Evolutionary conservation across 257 asterid species (phyloP), one percentile per base, ranked within the genome.

Genomic region (Jacaranda mimosifolia): DNA sequence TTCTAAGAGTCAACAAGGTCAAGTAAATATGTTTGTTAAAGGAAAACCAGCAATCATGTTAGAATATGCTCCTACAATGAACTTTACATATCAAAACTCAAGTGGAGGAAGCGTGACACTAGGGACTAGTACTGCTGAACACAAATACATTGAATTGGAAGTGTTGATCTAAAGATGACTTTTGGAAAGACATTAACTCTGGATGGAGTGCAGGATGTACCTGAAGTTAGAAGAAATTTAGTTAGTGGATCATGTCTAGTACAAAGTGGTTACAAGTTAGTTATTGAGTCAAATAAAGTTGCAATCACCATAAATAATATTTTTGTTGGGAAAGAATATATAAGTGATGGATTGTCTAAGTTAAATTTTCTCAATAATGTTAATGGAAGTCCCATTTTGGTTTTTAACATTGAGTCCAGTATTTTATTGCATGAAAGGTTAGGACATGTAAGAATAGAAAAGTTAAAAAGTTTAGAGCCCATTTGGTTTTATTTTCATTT

Each of bases 211-310:
- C 11, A 11, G 10, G 11, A 8, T 3, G 49, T 7, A 4, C 49
- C 49, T 11, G 0, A 45, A 0, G 10, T 45, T 45, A 45, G 49
- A 11, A 45, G 3, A 11, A 45, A 45, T 45, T 26, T 26, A 26
- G 32, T 26, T 26, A 26, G 2, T 26, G 32, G 32, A 2, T 26
- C 32, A 0, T 26, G 32, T 26, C 32, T 26, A 26, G 32, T 26
- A 26, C 32, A 26, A 26, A 26, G 32, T 26, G 2, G 32, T 26
- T 26, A 26, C 32, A 26, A 26, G 32, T 26, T 26, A 26, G 32
- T 26, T 26, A 26, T 2, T 1, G 73, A 68, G 40, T 68, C 40
- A 48, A 68, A 68, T 45, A 68, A 48, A 35, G 43, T 68, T 68
- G 43, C 21, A 45, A 48, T 45, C 19, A 68, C 60, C 0, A 68